phyloP scores from a whole-genome alignment of 108 stramenopile species.

The Halocafeteria seosinensis region DNA sequence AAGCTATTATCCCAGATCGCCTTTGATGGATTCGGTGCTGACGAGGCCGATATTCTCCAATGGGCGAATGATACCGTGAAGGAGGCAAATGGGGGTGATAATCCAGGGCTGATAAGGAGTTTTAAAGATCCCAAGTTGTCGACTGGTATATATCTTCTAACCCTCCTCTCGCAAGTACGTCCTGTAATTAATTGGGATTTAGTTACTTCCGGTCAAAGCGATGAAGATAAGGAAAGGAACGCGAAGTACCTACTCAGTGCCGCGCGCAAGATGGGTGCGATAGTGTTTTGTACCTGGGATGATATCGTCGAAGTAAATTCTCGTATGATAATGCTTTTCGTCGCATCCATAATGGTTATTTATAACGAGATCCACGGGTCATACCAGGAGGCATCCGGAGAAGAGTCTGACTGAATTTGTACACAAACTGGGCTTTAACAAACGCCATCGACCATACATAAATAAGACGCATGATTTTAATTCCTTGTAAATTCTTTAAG shows the following conservation, averaged over 20 bases:
- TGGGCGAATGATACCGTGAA: conserved; percentile 20
- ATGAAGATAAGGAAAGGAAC: conserved; percentile 22
- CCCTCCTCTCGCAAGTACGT: conserved; percentile 23
- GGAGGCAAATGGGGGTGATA: background rate
- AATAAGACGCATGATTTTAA: too few species aligned
- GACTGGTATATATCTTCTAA: conserved; percentile 26
- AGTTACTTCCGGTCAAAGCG: conserved; percentile 12
- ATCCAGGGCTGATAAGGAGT: conserved; percentile 16
- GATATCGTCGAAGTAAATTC: conserved; percentile 39
- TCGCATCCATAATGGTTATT: conserved; percentile 15
- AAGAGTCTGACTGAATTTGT: too few species aligned
- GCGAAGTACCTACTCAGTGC: conserved; percentile 32
- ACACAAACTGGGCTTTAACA: too few species aligned
- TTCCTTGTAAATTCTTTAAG: too few species aligned
- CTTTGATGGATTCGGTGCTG: background rate
- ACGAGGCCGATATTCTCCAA: conserved; percentile 5
- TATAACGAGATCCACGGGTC: background rate
- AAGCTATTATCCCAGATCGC: conserved; percentile 13
- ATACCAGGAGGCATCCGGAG: background rate
- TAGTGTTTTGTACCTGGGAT: conserved; percentile 33
- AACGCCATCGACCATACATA: too few species aligned
- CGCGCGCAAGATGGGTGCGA: conserved; percentile 34
- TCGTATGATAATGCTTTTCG: conserved; percentile 30
- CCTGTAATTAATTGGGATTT: conserved; percentile 28
- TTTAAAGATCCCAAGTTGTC: conserved; percentile 26